phyloP scores from a whole-genome alignment of 2,329 filamentous ascomycete species.

The Diaporthe destruens region DNA sequence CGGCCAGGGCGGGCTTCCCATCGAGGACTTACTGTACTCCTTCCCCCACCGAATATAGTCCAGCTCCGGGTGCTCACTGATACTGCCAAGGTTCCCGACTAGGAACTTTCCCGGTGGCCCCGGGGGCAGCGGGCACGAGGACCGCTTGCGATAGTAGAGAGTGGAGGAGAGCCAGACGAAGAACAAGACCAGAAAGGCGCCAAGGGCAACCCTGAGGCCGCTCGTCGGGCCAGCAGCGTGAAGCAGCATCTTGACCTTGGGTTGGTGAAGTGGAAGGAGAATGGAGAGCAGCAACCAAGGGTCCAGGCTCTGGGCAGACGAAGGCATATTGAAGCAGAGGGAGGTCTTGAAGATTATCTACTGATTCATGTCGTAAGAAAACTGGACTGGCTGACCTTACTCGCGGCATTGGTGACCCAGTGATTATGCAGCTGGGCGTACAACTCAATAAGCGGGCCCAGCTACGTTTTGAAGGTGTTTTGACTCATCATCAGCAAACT shows the following conservation, averaged over 20 bases:
- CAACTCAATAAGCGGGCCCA: slow-evolving; percentile 41
- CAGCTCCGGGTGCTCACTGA: slow-evolving; percentile 50
- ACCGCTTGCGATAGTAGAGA: slow-evolving; percentile 20
- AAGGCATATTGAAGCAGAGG: slow-evolving; percentile 28
- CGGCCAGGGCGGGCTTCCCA: neutral
- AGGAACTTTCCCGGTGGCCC: slow-evolving; percentile 48
- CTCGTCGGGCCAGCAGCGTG: slow-evolving; percentile 27
- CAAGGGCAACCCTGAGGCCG: slow-evolving; percentile 32
- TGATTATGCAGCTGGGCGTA: slow-evolving; percentile 39
- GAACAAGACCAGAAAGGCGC: slow-evolving; percentile 24
- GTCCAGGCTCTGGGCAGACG: slow-evolving; percentile 12
- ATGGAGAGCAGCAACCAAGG: slow-evolving; percentile 23
- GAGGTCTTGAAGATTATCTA: slow-evolving; percentile 26
- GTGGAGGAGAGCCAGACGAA: slow-evolving; percentile 28
- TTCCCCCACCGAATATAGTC: slow-evolving; percentile 50
- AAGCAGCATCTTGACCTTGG: slow-evolving; percentile 35
- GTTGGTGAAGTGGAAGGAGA: neutral
- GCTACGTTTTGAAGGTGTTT: slow-evolving; percentile 26
- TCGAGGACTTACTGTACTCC: slow-evolving; percentile 48
- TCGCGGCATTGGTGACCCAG: slow-evolving; percentile 36
- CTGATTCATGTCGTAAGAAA: slow-evolving; percentile 40
- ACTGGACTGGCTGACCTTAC: slow-evolving; percentile 39
- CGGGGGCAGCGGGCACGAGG: slow-evolving; percentile 47
- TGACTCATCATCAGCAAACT: slow-evolving; percentile 40
- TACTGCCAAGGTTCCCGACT: slow-evolving; percentile 49